Evolutionary conservation across 2,329 filamentous ascomycete genomes (phyloP).

Genomic region (Helminthosporium solani): DNA sequence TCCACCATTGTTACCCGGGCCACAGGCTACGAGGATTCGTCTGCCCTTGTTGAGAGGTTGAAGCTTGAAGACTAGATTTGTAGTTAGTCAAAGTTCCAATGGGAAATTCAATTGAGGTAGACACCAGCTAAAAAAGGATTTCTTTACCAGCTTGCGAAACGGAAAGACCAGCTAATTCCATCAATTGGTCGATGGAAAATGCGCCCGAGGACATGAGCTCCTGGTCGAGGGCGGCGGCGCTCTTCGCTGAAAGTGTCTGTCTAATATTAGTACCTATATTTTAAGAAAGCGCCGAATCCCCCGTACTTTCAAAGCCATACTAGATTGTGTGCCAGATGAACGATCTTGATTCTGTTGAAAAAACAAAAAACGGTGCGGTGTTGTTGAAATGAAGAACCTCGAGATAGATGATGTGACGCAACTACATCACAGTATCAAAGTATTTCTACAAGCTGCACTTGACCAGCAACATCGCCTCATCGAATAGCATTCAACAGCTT

Average conservation of each 20-base stretch:
- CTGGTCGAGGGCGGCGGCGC: constrained; percentile 83
- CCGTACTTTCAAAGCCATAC: constrained; percentile 30
- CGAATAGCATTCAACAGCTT: too few species aligned
- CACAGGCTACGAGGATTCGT: constrained; percentile 83
- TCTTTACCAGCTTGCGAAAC: constrained; percentile 79
- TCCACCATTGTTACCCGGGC: constrained; percentile 77
- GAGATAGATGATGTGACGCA: constrained; percentile 7
- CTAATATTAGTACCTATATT: constrained; percentile 1
- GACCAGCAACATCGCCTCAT: too few species aligned
- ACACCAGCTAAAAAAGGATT: neutral
- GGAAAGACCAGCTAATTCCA: constrained; percentile 92
- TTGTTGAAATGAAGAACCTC: constrained; percentile 1
- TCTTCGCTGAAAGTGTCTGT: constrained; percentile 82
- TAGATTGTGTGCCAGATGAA: too few species aligned
- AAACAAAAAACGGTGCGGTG: neutral
- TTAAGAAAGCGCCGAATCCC: too few species aligned
- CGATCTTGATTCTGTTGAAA: too few species aligned
- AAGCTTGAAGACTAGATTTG: constrained; percentile 70
- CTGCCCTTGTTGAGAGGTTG: constrained; percentile 73
- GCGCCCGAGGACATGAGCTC: constrained; percentile 88
- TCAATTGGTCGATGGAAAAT: constrained; percentile 93
- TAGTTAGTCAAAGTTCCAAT: too few species aligned
- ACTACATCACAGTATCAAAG: constrained; percentile 29
- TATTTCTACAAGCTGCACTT: neutral
- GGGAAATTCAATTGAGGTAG: neutral